These are phyloP conservation scores for Aspergillus homomorphus DNA, from an alignment of 495 filamentous ascomycete species.

Conservation along the genomic window DNA sequence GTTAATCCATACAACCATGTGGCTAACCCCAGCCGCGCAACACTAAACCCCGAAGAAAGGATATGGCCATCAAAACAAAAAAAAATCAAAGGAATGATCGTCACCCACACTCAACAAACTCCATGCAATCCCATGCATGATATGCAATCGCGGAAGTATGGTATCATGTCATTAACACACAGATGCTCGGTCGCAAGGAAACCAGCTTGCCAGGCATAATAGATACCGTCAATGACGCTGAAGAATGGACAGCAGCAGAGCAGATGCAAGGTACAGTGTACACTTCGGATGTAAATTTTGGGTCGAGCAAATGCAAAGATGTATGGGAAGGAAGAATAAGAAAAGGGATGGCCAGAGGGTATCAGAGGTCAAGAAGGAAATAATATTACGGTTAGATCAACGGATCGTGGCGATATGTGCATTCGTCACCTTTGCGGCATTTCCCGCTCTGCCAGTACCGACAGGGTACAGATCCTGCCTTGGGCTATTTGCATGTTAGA, in stretches of 20 bases:
- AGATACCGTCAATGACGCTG: not conserved
- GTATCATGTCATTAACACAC: not conserved
- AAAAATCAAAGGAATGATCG: not conserved
- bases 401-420: constrained; percentile 71
- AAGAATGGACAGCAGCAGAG: constrained; percentile 4
- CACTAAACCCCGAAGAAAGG: not conserved
- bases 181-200: not conserved
- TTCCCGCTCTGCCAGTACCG: constrained; percentile 74
- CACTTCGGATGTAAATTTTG: constrained; percentile 1
- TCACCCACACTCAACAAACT: not conserved
- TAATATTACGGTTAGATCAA: constrained; percentile 9
- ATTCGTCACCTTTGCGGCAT: constrained; percentile 81
- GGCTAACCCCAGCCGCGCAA: not conserved
- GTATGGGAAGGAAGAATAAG: constrained; percentile 6
- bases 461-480: constrained; percentile 56
- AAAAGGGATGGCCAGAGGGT: constrained; percentile 6
- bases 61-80: too few species aligned
- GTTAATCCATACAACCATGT: not conserved
- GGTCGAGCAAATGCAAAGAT: constrained; percentile 7
- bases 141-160: not conserved
- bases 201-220: not conserved
- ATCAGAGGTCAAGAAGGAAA: constrained; percentile 15
- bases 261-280: not conserved
- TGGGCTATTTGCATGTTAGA: constrained; percentile 32
- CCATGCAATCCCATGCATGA: constrained; percentile 1